Evolutionary conservation across 176 grass and related monocot genomes (phyloP), one percentile per base, ranked within the genome.

Genomic region (Thalia dealbata): DNA sequence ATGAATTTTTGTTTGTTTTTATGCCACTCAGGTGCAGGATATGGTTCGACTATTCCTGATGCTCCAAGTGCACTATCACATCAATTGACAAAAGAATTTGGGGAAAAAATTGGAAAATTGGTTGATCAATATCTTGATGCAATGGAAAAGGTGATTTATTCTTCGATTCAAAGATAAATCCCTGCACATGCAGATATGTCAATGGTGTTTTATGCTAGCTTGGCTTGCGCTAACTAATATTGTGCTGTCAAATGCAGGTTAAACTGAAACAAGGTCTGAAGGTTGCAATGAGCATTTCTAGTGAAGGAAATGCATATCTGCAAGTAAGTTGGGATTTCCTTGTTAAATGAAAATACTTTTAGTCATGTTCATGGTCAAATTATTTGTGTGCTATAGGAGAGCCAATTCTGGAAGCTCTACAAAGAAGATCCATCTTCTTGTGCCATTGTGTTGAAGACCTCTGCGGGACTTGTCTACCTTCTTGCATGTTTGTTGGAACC

Each of bases 231-330:
- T 7, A 78, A 24, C 50, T 30, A 50, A 0, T 82, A 32, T 61
- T 78, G 18, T 18, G 81, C 4, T 43, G 85, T 38, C 63, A 55
- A 29, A 77, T 10, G 72, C 66, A 96, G 93, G 93, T 96, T 76
- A 90, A 96, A 81, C 73, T 92, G 73, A 96, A 96, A 86, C 93
- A 90, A 76, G 93, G 93, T 73, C 56, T 96, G 51, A 96, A 90
- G 78, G 78, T 24, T 80, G 89, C 82, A 7, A 92, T 96, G 89
- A 86, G 70, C 60, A 92, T 96, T 80, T 96, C 89, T 78, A 86
- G 89, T 74, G 87, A 90, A 74, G 93, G 84, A 72, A 96, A 96
- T 86, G 87, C 73, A 23, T 96, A 96, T 83, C 73, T 96, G 54
- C 89, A 96, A 83, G 93, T 96, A 86, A 52, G 61, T 82, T 22